These are phyloP conservation scores for Pyrenopolyporus hunteri DNA, from an alignment of 495 filamentous ascomycete genomes.

Conservation along the genomic window DNA sequence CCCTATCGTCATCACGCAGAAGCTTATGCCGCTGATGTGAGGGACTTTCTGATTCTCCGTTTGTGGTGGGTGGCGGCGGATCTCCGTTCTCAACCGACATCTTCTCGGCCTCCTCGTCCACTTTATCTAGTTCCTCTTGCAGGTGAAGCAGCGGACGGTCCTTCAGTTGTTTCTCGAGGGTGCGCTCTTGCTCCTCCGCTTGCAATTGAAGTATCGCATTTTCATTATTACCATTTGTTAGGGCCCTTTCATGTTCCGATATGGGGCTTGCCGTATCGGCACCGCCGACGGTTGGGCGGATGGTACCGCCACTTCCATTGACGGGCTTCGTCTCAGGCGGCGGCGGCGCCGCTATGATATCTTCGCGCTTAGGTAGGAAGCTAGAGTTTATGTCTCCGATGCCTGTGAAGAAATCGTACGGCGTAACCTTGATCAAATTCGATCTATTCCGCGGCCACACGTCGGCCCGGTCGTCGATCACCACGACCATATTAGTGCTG, in stretches of 20 bases:
- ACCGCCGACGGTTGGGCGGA: slow-evolving; percentile 1
- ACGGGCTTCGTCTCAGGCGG: slow-evolving; percentile 29
- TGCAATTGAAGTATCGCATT: slow-evolving; percentile 74
- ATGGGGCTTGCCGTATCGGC: slow-evolving; percentile 2
- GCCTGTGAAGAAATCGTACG: slow-evolving; percentile 97
- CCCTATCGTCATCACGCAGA: slow-evolving; percentile 81
- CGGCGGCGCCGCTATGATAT: slow-evolving; percentile 58
- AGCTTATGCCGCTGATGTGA: slow-evolving; percentile 71
- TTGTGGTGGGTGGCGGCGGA: slow-evolving; percentile 27
- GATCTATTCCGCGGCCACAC: slow-evolving; percentile 95
- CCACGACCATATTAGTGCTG: slow-evolving; percentile 98
- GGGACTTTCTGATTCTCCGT: slow-evolving; percentile 43
- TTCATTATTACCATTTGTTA: slow-evolving; percentile 73
- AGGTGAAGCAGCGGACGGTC: slow-evolving; percentile 85
- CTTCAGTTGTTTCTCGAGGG: slow-evolving; percentile 84
- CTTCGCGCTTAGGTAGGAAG: slow-evolving; percentile 88
- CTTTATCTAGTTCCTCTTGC: slow-evolving; percentile 85
- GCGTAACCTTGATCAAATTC: slow-evolving; percentile 92
- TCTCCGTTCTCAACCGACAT: slow-evolving; percentile 53
- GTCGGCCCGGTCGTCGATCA: slow-evolving; percentile 96
- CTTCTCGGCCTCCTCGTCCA: slow-evolving; percentile 70
- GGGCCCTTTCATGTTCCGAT: slow-evolving; percentile 45
- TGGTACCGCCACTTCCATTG: slow-evolving; percentile 23
- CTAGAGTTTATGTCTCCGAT: slow-evolving; percentile 99
- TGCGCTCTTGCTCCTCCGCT: slow-evolving; percentile 79